Base-by-base conservation (phyloP, 345 rosid genomes). In the Microcos paniculata region DNA sequence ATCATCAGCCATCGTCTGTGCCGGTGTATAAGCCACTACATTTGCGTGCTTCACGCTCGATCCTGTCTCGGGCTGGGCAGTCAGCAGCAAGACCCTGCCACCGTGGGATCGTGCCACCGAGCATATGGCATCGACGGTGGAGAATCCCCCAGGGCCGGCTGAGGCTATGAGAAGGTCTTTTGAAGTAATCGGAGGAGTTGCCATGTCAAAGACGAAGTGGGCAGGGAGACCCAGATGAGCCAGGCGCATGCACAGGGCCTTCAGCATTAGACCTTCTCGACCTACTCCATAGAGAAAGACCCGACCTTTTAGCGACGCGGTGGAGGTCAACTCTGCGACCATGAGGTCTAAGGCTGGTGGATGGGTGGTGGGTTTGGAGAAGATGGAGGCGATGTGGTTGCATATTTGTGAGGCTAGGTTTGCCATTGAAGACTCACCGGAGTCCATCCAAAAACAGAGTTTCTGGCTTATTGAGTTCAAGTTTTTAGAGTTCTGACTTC, bases 281-380 rank as follows among this genome's bases (percentile, higher is more conserved):
- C 98, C 98, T 0, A 91, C 98, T 2, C 97, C 97, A 75, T 93
- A 90, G 78, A 92, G 93, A 88, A 92, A 90, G 61, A 90, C 73
- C 1, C 85, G 75, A 58, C 90, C 88, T 21, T 77, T 83, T 33
- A 80, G 84, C 77, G 78, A 61, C 8, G 90, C 91, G 23, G 80
- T 49, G 79, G 84, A 57, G 56, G 91, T 19, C 67, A 95, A 77
- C 46, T 85, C 88, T 19, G 82, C 66, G 55, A 89, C 85, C 67
- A 93, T 81, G 69, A 88, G 63, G 46, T 89, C 89, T 6, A 90
- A 58, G 3, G 91, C 85, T 9, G 87, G 87, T 31, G 89, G 89
- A 76, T 86, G 86, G 14, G 69, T 30, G 9, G 85, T 85, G 31
- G 89, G 72, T 6, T 69, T 80, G 59, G 93, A 55, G 88, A 91